Evolutionary conservation across 371 early-diverging fungal genomes (phyloP), one percentile per base, ranked within the genome.

Genomic region (Chytridiales sp.): DNA sequence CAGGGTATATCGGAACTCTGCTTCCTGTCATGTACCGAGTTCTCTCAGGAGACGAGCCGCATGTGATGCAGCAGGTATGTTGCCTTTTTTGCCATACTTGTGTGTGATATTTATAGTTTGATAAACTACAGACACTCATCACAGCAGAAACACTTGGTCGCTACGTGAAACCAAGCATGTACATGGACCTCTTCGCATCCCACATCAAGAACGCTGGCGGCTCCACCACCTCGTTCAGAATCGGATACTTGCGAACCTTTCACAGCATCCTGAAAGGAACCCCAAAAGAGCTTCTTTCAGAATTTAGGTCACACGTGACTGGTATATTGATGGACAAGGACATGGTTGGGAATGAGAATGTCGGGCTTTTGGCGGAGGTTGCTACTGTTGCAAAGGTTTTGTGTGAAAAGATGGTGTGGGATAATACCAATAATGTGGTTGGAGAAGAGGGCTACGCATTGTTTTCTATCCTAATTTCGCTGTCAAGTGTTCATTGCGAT

Each of bases 1-100:
- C 78, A 11, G 82, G 82, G 4, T 81, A 81, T 51, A 56, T 66
- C 24, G 72, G 62, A 6, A 57, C 24, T 17, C 64, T 81, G 0
- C 48, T 81, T 6, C 78, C 77, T 1, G 73, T 59, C 4, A 24
- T 77, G 30, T 73, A 67, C 65, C 68, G 67, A 51, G 64, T 69
- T 6, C 53, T 72, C 30, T 59, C 75, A 15, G 66, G 57, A 4
- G 80, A 77, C 49, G 77, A 79, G 26, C 34, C 62, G 11, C 22
- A 21, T n/a, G 73, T 79, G 31, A 63, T 72, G 53, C 40, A 43
- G 11, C 61, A 63, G 61, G 73, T 72, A 51, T 17, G 31, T 47
- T 24, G 21, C 2, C 19, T 11, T 15, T 24, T 31, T 19, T 42
- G 13, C 29, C 19, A n/a, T n/a, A n/a, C 32, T 35, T 50, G 1